A percentile compares a stretch with the other conserved stretches of the same genome.
phyloP scores from a whole-genome alignment of 2,329 filamentous ascomycete genomes.

The Aureobasidium sp. region DNA sequence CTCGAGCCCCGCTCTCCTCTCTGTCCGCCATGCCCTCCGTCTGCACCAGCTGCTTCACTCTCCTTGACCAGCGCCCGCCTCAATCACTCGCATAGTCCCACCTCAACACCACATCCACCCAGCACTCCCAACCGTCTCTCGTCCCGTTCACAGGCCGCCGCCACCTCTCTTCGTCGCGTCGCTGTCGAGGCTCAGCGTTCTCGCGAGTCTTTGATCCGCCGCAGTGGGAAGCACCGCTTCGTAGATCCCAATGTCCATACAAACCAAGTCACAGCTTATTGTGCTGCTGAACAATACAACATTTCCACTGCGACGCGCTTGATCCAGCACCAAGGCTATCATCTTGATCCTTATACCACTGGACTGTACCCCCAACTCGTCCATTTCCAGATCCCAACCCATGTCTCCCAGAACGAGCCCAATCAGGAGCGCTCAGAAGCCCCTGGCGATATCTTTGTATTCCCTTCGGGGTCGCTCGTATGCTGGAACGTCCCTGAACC shows the following conservation, averaged over 20 bases:
- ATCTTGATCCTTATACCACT: conserved; percentile 56
- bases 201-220: conserved; percentile 47
- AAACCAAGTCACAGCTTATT: conserved; percentile 55
- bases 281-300: conserved; percentile 61
- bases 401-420: conserved; percentile 35
- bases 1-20: not conserved
- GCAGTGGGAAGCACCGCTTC: conserved; percentile 37
- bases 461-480: conserved; percentile 88
- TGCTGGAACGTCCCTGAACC: conserved; percentile 81
- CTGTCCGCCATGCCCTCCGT: not conserved
- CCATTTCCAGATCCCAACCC: conserved; percentile 46
- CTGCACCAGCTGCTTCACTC: not conserved
- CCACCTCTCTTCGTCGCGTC: conserved; percentile 74
- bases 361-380: conserved; percentile 59
- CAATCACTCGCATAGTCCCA: not conserved
- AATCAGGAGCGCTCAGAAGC: conserved; percentile 32
- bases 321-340: conserved; percentile 52
- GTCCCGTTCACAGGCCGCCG: conserved; percentile 47
- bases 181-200: conserved; percentile 74
- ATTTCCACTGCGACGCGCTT: conserved; percentile 52
- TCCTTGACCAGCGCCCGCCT: not conserved
- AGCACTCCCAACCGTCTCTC: conserved; percentile 39
- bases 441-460: conserved; percentile 82
- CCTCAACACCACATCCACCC: not conserved
- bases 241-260: conserved; percentile 41